A percentile compares a stretch with the other conserved stretches of the same genome.
Evolutionary conservation across 768 basidiomycete species (phyloP).

Genomic region (Paxillus involutus): DNA sequence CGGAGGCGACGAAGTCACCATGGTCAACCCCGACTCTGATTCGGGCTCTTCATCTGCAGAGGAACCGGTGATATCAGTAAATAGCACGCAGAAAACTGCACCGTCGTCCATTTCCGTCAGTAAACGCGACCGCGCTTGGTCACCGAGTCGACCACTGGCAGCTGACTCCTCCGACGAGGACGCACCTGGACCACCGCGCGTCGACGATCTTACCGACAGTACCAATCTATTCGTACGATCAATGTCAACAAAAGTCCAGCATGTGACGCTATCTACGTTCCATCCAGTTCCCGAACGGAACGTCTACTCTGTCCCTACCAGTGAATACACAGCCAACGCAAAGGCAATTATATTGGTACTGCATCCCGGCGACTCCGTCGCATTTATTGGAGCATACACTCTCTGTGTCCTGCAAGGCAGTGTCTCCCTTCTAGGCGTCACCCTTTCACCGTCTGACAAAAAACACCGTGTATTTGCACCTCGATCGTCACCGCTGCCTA

Average conservation of each 20-base stretch:
- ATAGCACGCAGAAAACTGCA: conserved; percentile 13
- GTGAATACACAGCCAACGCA: not conserved
- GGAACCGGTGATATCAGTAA: conserved; percentile 18
- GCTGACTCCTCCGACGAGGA: conserved; percentile 51
- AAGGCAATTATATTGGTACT: conserved; percentile 45
- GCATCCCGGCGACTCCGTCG: conserved; percentile 48
- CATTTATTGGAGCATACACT: conserved; percentile 66
- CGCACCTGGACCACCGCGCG: conserved; percentile 18
- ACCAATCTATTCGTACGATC: not conserved
- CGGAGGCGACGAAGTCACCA: conserved; percentile 35
- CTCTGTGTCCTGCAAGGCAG: conserved; percentile 64
- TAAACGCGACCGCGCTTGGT: conserved; percentile 47
- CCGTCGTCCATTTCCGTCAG: conserved; percentile 13
- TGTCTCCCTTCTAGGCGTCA: conserved; percentile 57
- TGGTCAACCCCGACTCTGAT: conserved; percentile 36
- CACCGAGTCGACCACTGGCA: conserved; percentile 55
- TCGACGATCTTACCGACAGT: not conserved
- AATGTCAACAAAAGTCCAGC: conserved; percentile 11
- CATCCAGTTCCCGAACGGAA: conserved; percentile 45
- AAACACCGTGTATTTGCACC: conserved; percentile 70
- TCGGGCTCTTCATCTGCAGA: conserved; percentile 26
- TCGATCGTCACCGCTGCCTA: conserved; percentile 73
- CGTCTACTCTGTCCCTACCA: conserved; percentile 6
- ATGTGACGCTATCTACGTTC: conserved; percentile 48
- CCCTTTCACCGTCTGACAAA: conserved; percentile 39